These are phyloP conservation scores for Physcomitrium patens DNA, from an alignment of 225 moss, liverwort and hornwort species.

Conservation along the genomic window DNA sequence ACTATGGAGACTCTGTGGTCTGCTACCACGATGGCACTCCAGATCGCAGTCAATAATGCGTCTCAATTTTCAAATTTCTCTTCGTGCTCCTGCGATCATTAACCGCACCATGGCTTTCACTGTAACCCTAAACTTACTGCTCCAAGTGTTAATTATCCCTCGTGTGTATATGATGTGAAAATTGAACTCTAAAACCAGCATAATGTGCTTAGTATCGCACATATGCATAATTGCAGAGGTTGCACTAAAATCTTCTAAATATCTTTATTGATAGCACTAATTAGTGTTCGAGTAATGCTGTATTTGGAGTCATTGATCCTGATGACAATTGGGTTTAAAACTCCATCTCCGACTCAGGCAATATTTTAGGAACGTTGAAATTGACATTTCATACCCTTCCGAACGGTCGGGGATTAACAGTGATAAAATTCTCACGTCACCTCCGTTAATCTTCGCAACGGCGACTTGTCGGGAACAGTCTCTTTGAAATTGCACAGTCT, in stretches of 20 bases:
- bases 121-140: no score
- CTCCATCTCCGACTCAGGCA: slow-evolving; percentile 36
- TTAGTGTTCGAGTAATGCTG: no score
- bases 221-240: no score
- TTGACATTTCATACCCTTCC: slow-evolving; percentile 45
- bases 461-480: slow-evolving; percentile 52
- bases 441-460: slow-evolving; percentile 50
- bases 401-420: slow-evolving; percentile 49
- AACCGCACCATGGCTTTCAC: no score
- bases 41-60: slow-evolving; percentile 12
- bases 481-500: slow-evolving; percentile 49
- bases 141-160: no score
- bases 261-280: no score
- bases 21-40: slow-evolving; percentile 4
- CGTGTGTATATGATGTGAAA: no score
- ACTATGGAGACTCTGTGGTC: slow-evolving; percentile 14
- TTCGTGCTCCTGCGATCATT: neutral
- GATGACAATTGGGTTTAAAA: slow-evolving; percentile 45
- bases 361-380: slow-evolving; percentile 44
- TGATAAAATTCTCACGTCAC: slow-evolving; percentile 42
- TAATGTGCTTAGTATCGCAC: no score
- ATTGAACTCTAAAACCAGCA: no score
- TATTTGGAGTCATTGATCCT: no score
- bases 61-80: slow-evolving; percentile 24
- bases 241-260: no score